These are phyloP conservation scores for Nemania bipapillata DNA, from an alignment of 2,329 filamentous ascomycete species.

Conservation along the genomic window DNA sequence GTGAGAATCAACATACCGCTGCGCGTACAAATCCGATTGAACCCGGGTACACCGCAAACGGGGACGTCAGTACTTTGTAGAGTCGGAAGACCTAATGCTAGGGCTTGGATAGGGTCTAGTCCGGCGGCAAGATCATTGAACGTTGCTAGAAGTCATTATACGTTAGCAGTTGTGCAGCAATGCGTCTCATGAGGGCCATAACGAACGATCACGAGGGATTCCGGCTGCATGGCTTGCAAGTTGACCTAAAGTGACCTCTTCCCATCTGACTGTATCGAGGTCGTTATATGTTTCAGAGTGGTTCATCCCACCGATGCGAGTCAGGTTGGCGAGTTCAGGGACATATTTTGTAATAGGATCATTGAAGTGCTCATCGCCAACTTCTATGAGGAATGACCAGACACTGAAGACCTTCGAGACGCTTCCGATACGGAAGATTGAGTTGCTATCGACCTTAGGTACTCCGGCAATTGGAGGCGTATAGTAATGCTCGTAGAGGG, in stretches of 20 bases:
- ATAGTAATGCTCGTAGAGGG: conserved; percentile 46
- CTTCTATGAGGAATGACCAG: conserved; percentile 51
- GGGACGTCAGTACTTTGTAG: conserved; percentile 23
- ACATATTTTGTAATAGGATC: conserved; percentile 56
- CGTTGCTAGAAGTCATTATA: conserved; percentile 15
- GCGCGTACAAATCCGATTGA: conserved; percentile 31
- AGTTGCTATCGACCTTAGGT: conserved; percentile 40
- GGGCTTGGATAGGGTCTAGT: conserved; percentile 11
- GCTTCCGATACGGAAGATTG: conserved; percentile 50
- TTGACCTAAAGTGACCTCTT: conserved; percentile 44
- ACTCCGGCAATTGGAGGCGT: conserved; percentile 40
- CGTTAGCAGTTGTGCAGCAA: conserved; percentile 3
- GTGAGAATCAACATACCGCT: conserved; percentile 26
- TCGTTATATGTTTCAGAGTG: conserved; percentile 46
- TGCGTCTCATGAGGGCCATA: neutral
- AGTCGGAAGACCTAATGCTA: conserved; percentile 28
- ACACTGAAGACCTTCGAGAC: conserved; percentile 55
- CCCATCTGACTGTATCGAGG: too few species aligned
- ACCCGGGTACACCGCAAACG: conserved; percentile 19
- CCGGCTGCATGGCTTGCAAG: conserved; percentile 51
- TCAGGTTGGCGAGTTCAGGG: conserved; percentile 52
- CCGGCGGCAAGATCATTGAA: conserved; percentile 29
- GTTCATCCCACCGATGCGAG: conserved; percentile 30
- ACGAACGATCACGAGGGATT: conserved; percentile 53
- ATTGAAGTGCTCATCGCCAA: conserved; percentile 52